Evolutionary conservation across 192 early-diverging fungal genomes (phyloP), one percentile per base, ranked within the genome.

Genomic region (Coemansia erecta): DNA sequence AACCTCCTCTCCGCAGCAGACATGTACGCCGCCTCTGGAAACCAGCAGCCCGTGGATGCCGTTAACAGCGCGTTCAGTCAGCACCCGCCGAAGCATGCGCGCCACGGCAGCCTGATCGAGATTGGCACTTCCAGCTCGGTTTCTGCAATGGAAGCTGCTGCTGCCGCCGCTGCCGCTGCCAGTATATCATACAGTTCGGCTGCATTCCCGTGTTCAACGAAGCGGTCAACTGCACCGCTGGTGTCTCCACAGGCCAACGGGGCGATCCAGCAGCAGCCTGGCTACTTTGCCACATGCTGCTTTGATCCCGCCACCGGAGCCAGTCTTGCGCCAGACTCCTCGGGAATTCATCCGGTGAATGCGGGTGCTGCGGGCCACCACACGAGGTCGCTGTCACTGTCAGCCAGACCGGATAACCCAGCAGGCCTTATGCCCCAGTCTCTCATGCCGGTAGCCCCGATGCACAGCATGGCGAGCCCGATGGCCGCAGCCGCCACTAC

Each of bases 1-100:
- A 60, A 61, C 19, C 68, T 77, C 13, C 58, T 77, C 11, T 66
- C 64, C 17, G 68, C 74, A 11, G 65, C 74, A 33, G 68, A 77
- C 42, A 60, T 77, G 68, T 71, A 64, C 51, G 46, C 56, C 1
- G 37, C 51, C 1, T 33, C 35, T 37, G 44, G 60, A n/a, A 37
- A 33, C 48, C n/a, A 44, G 22, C 43, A 11, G 15, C 24, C 24
- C 6, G 17, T 42, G 43, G 5, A 19, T 47, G 13, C 26, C 53
- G 41, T 23, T 53, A 41, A 17, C 28, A 60, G 65, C 26, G 53
- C 58, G 23, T 56, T 60, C 4, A 56, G 44, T 57, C 26, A 19
- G 45, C 59, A 35, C 18, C 52, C 58, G 8, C 64, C 58, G 9
- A 75, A 75, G 59, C 66, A 75, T 21, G 63, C 63, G 7, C 66